phyloP scores from a whole-genome alignment of 2,329 filamentous ascomycete genomes.

The Colletotrichum orchidophilum region DNA sequence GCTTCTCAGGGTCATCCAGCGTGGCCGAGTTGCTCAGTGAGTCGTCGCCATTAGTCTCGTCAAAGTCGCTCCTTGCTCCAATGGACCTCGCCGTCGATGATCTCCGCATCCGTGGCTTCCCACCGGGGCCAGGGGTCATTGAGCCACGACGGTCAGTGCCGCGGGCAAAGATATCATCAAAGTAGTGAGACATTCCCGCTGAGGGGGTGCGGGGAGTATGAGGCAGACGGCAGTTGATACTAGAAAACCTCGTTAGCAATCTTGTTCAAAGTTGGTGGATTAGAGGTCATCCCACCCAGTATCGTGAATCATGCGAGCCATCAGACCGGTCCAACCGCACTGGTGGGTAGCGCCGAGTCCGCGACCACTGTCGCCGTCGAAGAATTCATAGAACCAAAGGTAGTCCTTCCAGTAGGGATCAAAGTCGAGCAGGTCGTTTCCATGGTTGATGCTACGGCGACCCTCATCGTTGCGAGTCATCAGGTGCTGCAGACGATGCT shows the following conservation, averaged over 20 bases:
- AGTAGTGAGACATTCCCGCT: constrained; percentile 89
- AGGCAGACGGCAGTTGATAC: constrained; percentile 87
- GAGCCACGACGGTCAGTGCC: constrained; percentile 53
- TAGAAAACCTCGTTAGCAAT: constrained; percentile 44
- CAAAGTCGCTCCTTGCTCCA: constrained; percentile 83
- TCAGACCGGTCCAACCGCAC: constrained; percentile 94
- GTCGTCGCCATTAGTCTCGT: constrained; percentile 59
- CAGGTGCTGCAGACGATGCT: constrained; percentile 92
- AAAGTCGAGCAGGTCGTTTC: constrained; percentile 87
- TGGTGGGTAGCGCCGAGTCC: constrained; percentile 94
- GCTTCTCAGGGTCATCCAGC: constrained; percentile 39
- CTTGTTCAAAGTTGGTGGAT: not conserved
- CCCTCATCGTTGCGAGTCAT: constrained; percentile 88
- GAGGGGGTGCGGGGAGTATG: constrained; percentile 92
- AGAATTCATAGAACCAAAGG: constrained; percentile 97
- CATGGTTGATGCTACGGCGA: constrained; percentile 86
- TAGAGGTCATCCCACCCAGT: constrained; percentile 75
- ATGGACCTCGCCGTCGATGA: constrained; percentile 88
- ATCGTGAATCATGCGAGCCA: constrained; percentile 97
- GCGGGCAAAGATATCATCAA: constrained; percentile 85
- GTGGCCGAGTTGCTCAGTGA: constrained; percentile 29
- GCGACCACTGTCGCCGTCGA: constrained; percentile 90
- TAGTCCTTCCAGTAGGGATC: constrained; percentile 94
- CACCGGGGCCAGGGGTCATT: constrained; percentile 33
- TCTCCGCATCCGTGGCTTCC: constrained; percentile 70